Evolutionary conservation across 148 eudicot species (phyloP).

Genomic region (Oxyria digyna): DNA sequence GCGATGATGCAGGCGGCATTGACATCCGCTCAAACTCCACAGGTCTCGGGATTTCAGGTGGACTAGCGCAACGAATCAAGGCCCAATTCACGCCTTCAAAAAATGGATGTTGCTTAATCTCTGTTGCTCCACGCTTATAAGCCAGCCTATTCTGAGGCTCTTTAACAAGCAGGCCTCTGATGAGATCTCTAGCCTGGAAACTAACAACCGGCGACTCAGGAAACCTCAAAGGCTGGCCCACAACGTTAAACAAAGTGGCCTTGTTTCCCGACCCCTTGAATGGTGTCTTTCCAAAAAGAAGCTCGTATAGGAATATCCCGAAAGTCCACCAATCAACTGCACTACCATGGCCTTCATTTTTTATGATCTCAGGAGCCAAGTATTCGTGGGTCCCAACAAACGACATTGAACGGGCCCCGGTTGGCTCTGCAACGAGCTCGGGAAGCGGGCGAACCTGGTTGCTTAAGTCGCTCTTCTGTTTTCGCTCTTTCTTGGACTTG

Average conservation of each 20-base stretch:
- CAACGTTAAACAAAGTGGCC: conserved; percentile 78
- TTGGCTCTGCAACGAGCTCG: conserved; percentile 87
- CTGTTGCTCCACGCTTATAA: conserved; percentile 82
- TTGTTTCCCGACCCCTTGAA: conserved; percentile 84
- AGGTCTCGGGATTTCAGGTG: conserved; percentile 75
- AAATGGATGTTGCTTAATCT: conserved; percentile 90
- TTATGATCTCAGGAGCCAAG: conserved; percentile 85
- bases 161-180: conserved; percentile 75
- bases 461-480: conserved; percentile 46
- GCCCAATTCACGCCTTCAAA: conserved; percentile 98
- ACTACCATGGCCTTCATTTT: conserved; percentile 96
- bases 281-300: conserved; percentile 81
- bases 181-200: conserved; percentile 74
- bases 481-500: conserved; percentile 46
- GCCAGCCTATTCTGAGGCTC: conserved; percentile 86
- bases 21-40: conserved; percentile 50
- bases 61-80: conserved; percentile 85
- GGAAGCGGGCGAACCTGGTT: conserved; percentile 73
- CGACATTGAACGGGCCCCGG: conserved; percentile 85
- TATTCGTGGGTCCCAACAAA: conserved; percentile 95
- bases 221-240: conserved; percentile 71
- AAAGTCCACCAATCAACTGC: conserved; percentile 99
- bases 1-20: conserved; percentile 20
- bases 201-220: conserved; percentile 79
- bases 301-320: conserved; percentile 76